phyloP scores from a whole-genome alignment of 306 rosid species.

The Fragaria ananassa region DNA sequence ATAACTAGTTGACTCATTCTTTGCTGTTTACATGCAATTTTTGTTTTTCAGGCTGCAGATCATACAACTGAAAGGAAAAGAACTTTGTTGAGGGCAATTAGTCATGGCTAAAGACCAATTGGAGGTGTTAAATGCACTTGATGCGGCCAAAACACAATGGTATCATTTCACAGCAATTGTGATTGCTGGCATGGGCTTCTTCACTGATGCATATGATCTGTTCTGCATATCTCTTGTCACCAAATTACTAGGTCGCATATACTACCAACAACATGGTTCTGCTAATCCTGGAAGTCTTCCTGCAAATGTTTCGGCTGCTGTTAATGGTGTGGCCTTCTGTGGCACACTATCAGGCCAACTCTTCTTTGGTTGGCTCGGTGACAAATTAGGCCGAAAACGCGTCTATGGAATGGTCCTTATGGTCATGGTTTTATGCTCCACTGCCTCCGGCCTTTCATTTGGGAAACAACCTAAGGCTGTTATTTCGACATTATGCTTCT shows the following conservation, averaged over 20 bases:
- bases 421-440: constrained; percentile 75
- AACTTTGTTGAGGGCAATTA: background rate
- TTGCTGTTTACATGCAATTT: background rate
- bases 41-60: constrained; percentile 15
- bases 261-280: constrained; percentile 44
- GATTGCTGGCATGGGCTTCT: constrained; percentile 92
- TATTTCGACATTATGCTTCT: constrained; percentile 70
- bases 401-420: constrained; percentile 88
- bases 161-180: constrained; percentile 87
- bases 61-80: constrained; percentile 2
- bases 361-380: constrained; percentile 96
- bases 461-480: constrained; percentile 51
- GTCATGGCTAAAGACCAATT: constrained; percentile 52
- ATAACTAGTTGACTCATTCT: background rate
- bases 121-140: constrained; percentile 72
- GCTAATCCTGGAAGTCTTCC: constrained; percentile 61
- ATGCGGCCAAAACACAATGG: constrained; percentile 86
- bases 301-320: constrained; percentile 62
- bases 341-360: constrained; percentile 88
- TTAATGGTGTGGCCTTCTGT: constrained; percentile 81
- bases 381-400: constrained; percentile 76
- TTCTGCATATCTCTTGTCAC: constrained; percentile 91
- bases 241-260: constrained; percentile 70
- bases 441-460: constrained; percentile 77
- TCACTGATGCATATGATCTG: constrained; percentile 85